Evolutionary conservation across 2,329 filamentous ascomycete genomes (phyloP), one percentile per base, ranked within the genome.

Genomic region (Talaromyces sp.): DNA sequence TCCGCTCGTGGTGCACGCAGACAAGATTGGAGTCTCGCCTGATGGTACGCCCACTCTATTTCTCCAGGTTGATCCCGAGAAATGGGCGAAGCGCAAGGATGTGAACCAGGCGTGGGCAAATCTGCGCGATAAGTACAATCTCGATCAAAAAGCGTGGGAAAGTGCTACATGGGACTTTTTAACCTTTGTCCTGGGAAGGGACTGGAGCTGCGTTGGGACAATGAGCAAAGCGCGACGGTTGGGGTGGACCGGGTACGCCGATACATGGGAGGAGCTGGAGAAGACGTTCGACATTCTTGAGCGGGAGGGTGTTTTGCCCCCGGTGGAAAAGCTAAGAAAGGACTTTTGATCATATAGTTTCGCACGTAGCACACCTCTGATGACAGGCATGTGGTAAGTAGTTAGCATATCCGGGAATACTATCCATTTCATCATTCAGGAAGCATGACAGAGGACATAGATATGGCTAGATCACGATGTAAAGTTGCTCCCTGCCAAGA

Each of bases 151-250:
- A 16, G 75, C 72, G 0, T 81, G 79, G 65, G 77, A 79, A 8
- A 77, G 79, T 64, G 81, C 79, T 1, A 82, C 81, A 0, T 83
- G 80, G 79, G 72, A 67, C 0, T 82, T 80, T 62, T 67, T 80
- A 60, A 77, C 75, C 7, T 80, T 82, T 68, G 76, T 78, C 2
- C 69, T 83, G 27, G 79, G 81, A 0, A 69, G 81, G 41, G 68
- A 73, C 22, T 76, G 66, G 65, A 66, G 67, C 14, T 71, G 68
- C 41, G 69, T 74, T 9, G 68, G 54, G 1, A 74, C 58, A 62
- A 81, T 82, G 77, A 81, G 73, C 58, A 83, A 83, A 70, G 81
- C 81, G 5, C 73, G 82, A 61, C 77, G 76, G 66, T 70, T 75
- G 27, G 81, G 82, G 0, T 84, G 78, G 77, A 78, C 71, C 0